A percentile compares a stretch with the other conserved stretches of the same genome.
Conservation (phyloP, 768 basidiomycete genomes). For the Boletus eberwhitei region DNA sequence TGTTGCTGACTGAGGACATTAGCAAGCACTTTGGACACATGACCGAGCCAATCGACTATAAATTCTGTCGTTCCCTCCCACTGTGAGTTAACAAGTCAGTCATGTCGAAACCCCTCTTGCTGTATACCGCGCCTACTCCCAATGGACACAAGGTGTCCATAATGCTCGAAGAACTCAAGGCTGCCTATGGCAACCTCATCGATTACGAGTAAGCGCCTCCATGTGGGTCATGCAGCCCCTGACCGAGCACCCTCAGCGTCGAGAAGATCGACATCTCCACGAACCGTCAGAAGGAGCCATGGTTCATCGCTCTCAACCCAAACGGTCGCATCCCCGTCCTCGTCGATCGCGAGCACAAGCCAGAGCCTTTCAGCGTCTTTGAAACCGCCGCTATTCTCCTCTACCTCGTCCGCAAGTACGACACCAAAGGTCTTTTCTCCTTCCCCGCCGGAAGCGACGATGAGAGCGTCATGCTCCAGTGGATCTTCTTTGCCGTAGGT, state of each 20-base stretch:
- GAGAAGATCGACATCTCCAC: conserved; percentile 54
- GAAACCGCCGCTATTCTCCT: conserved; percentile 80
- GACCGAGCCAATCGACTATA: conserved; percentile 11
- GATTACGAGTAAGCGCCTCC: conserved; percentile 46
- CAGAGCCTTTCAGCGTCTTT: conserved; percentile 62
- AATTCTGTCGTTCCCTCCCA: not conserved
- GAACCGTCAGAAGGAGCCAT: conserved; percentile 76
- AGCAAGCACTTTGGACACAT: conserved; percentile 19
- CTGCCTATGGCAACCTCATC: conserved; percentile 41
- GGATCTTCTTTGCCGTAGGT: conserved; percentile 80
- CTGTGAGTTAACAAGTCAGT: not conserved
- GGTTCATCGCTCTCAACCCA: conserved; percentile 74
- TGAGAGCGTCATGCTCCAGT: conserved; percentile 73
- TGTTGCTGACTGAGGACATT: conserved; percentile 14
- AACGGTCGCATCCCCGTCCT: conserved; percentile 72
- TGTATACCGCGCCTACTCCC: conserved; percentile 49
- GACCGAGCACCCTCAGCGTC: conserved; percentile 33
- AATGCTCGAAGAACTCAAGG: conserved; percentile 62
- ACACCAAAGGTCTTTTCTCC: conserved; percentile 67
- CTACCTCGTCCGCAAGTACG: conserved; percentile 81
- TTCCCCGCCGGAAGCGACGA: conserved; percentile 60
- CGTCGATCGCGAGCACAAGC: conserved; percentile 51
- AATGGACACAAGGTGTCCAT: conserved; percentile 54
- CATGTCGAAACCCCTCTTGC: conserved; percentile 28
- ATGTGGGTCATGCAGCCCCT: not conserved